Percentiles rank a stretch among this genome's conserved stretches.
Evolutionary conservation across 768 basidiomycete species (phyloP).

Genomic region (Boletus rufocinnamomeus): DNA sequence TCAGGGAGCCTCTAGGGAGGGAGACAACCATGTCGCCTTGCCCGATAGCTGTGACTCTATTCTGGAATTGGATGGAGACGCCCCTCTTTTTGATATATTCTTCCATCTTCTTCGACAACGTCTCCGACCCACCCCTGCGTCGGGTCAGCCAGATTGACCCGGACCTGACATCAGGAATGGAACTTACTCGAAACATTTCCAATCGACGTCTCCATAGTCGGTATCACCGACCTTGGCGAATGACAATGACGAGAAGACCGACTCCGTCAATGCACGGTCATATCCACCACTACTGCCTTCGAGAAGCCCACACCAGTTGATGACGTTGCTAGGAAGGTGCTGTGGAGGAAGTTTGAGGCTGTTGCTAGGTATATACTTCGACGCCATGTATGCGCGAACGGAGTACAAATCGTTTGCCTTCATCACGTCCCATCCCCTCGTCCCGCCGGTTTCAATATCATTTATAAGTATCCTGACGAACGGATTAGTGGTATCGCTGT

Average conservation of each 20-base stretch:
- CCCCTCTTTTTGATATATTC: slow-evolving; percentile 11
- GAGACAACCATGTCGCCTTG: slow-evolving; percentile 6
- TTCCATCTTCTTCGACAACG: slow-evolving; percentile 27
- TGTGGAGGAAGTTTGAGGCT: slow-evolving; percentile 18
- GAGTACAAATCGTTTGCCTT: slow-evolving; percentile 35
- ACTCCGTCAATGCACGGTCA: slow-evolving; percentile 38
- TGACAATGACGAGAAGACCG: slow-evolving; percentile 33
- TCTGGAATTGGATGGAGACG: slow-evolving; percentile 14
- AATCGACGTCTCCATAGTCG: slow-evolving; percentile 20
- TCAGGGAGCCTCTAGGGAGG: slow-evolving; percentile 2
- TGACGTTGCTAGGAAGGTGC: slow-evolving; percentile 21
- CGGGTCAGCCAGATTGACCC: not conserved
- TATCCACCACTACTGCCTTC: slow-evolving; percentile 34
- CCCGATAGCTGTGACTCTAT: slow-evolving; percentile 24
- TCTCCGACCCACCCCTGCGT: slow-evolving; percentile 27
- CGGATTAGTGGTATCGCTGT: slow-evolving; percentile 19
- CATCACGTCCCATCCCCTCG: slow-evolving; percentile 30
- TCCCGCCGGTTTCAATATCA: slow-evolving; percentile 17
- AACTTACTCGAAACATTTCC: slow-evolving; percentile 36
- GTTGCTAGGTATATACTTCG: slow-evolving; percentile 29
- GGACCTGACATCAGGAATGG: not conserved
- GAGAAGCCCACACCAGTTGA: slow-evolving; percentile 38
- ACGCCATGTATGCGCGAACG: slow-evolving; percentile 27
- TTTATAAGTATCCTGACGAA: slow-evolving; percentile 25
- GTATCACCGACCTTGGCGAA: slow-evolving; percentile 17